Evolutionary conservation across 768 basidiomycete genomes (phyloP), one percentile per base, ranked within the genome.

Genomic region (Rhodotorula babjevae): DNA sequence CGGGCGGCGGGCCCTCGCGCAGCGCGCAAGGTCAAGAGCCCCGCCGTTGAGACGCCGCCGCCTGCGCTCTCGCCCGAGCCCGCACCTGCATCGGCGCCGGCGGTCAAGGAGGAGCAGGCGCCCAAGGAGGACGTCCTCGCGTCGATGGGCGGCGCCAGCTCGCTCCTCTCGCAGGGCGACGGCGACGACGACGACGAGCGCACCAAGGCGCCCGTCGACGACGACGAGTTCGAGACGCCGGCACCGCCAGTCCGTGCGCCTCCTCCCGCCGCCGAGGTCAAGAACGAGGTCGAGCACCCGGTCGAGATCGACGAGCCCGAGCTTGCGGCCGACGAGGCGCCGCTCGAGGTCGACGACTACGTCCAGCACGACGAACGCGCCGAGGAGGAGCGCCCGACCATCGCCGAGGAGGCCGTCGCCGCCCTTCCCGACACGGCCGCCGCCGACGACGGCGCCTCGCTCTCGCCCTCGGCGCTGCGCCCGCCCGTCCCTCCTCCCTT

Each of bases 141-240:
- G 19, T 64, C 65, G 42, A 64, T 61, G 63, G 62, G 62, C 10
- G 71, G 66, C 5, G 66, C 50, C 14, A 42, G 31, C 19, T 33
- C 64, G 16, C n/a, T 66, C 8, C 40, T 66, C 14, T 44, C 36
- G 4, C 2, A 11, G 12, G 61, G n/a, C 36, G 60, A 61, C 53
- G 64, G 69, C 33, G 67, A 73, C 4, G 61, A 59, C 10, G 68
- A 69, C 19, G 56, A 52, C 16, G 44, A 46, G 44, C 44, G 33
- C 15, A 33, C 56, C 50, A 42, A 57, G 42, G 33, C 27, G 23
- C 44, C 14, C 1, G 7, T 19, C 42, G 71, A 65, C n/a, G 69
- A 65, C 49, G 73, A 68, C 53, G 66, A 70, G 31, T 67, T 71
- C 36, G 68, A 67, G 0, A 56, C 65, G 36, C 68, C 73, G 7